These are phyloP conservation scores for Volvariella volvacea DNA, from an alignment of 1,284 basidiomycete species.

Conservation along the genomic window DNA sequence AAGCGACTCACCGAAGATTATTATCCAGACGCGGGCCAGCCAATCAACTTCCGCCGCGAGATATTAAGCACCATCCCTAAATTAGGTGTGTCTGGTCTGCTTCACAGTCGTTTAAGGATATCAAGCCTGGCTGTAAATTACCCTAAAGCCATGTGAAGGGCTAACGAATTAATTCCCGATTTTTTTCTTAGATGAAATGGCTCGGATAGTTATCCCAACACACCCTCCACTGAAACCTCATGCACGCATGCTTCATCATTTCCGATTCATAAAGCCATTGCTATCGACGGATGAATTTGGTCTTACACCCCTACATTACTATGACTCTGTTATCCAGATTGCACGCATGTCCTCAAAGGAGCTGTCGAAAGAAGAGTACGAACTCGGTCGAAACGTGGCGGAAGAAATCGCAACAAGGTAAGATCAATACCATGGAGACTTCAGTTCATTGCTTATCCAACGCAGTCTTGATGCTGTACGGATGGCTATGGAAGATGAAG, in stretches of 20 bases:
- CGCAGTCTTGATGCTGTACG: conserved; percentile 53
- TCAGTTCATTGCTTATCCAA: not conserved
- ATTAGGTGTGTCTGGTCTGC: conserved; percentile 43
- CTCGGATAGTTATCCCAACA: conserved; percentile 57
- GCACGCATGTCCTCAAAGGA: conserved; percentile 60
- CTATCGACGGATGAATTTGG: conserved; percentile 54
- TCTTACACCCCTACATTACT: conserved; percentile 62
- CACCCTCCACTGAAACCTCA: conserved; percentile 57
- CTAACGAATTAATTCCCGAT: too few species aligned
- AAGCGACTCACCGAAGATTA: not conserved
- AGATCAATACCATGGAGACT: conserved; percentile 9
- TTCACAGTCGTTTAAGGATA: not conserved
- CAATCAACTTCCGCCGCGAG: not conserved
- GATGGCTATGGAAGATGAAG: conserved; percentile 39
- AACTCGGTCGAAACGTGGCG: conserved; percentile 57
- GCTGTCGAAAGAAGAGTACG: conserved; percentile 66
- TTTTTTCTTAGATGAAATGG: conserved; percentile 44
- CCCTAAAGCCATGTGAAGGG: too few species aligned
- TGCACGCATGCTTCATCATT: conserved; percentile 67
- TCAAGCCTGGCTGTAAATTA: not conserved
- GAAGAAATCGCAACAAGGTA: conserved; percentile 49
- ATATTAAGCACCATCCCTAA: conserved; percentile 59
- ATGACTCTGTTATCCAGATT: conserved; percentile 72
- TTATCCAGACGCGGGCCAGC: not conserved
- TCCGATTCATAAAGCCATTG: conserved; percentile 65